phyloP scores from a whole-genome alignment of 805 yeast species.

The Candida quercuum region DNA sequence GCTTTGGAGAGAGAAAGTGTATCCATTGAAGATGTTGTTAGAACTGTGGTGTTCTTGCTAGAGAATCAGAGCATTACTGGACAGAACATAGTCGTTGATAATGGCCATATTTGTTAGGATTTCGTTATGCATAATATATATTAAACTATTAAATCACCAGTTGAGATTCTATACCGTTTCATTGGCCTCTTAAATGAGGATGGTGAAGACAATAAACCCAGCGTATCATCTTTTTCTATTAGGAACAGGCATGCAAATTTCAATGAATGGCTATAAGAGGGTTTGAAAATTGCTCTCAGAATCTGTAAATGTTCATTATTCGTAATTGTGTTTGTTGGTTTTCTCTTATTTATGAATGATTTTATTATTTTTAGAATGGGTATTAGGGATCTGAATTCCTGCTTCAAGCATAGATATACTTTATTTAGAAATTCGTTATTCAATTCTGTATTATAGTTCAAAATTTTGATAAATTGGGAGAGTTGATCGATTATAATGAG shows the following conservation, averaged over 20 bases:
- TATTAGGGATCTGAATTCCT: conserved; percentile 10
- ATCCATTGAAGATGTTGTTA: conserved; percentile 18
- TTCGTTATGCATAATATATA: too few species aligned
- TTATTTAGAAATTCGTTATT: conserved; percentile 6
- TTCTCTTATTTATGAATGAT: conserved; percentile 2
- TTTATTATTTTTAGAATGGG: conserved; percentile 12
- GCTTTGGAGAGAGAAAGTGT: conserved; percentile 14
- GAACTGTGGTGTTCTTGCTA: conserved; percentile 18
- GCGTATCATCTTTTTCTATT: background rate
- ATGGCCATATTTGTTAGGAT: conserved; percentile 20
- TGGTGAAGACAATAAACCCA: background rate
- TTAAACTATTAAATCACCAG: conserved; percentile 5
- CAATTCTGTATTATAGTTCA: background rate
- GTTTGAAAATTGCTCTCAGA: conserved; percentile 6
- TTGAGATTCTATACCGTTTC: conserved; percentile 6
- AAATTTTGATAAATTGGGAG: conserved; percentile 5
- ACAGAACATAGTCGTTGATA: conserved; percentile 25
- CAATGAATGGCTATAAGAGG: background rate
- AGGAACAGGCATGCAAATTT: background rate
- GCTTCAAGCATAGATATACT: conserved; percentile 6
- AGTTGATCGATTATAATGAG: conserved; percentile 6
- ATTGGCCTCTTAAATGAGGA: background rate
- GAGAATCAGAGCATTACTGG: conserved; percentile 25
- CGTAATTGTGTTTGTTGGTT: background rate
- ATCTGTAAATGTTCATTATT: conserved; percentile 1